Evolutionary conservation across 306 rosid species (phyloP), one percentile per base, ranked within the genome.

Genomic region (Glycine tomentella): DNA sequence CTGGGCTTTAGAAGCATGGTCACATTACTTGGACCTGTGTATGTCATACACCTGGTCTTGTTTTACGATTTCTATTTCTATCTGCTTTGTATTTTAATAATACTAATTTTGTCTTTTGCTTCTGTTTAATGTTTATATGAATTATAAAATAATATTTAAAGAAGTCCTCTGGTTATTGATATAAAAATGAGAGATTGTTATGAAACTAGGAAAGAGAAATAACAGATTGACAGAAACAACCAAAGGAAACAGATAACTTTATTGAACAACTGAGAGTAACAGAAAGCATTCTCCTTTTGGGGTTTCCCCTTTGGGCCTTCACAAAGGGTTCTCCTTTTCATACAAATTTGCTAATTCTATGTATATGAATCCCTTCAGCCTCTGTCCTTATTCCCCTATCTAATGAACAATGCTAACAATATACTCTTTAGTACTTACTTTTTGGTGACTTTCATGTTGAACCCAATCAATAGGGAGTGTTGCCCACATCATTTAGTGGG

Each of bases 1-100:
- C 76, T 89, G 52, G 97, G 99, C 78, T 85, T 95, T 51, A 93
- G 97, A 91, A 95, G 97, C 92, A 62, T 90, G 87, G 78, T 86
- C 93, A 46, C 97, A 78, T 83, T 95, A 71, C 94, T 95, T 82
- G 99, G 99, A 74, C 99, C 99, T 70, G 78, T 95, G 99, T 91
- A 93, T 72, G 80, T 80, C 75, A 87, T 82, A 74, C 31, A 25
- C 80, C 83, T 66, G 16, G 8, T 59, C 76, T 80, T 80, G 82
- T 46, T 53, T 74, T 71, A 42, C 40, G 53, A 34, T 68, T 85
- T 59, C 17, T 34, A 76, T 58, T 65, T 72, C 46, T 70, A 50
- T 52, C 79, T 49, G 69, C 75, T 83, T 56, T 75, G 4, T 69
- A 36, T 74, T 55, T 57, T 36, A 56, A 42, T 53, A 25, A 42